phyloP scores from a whole-genome alignment of 2,329 filamentous ascomycete species.

The Akanthomyces muscarius region DNA sequence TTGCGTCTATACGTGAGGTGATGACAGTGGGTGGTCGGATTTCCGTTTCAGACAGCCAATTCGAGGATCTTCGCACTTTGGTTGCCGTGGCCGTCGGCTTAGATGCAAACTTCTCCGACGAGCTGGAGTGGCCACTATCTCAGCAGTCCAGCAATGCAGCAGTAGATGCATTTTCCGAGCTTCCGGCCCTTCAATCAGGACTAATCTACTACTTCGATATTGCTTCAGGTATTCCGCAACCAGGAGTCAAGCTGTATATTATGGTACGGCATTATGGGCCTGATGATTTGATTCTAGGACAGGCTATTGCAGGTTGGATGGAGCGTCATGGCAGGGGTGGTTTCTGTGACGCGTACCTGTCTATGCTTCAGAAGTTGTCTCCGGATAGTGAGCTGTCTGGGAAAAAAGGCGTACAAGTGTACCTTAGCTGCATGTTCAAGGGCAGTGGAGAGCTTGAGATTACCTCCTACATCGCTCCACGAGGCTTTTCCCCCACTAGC shows the following conservation, averaged over 20 bases:
- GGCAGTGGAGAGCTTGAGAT: background rate
- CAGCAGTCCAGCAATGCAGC: background rate
- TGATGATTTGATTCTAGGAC: background rate
- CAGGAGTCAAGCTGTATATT: background rate
- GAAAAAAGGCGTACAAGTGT: background rate
- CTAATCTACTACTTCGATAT: background rate
- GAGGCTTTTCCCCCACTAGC: background rate
- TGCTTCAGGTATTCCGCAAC: background rate
- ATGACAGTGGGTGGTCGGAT: slow-evolving; percentile 13
- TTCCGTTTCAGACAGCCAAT: background rate
- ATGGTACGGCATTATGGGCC: background rate
- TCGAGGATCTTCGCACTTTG: slow-evolving; percentile 27
- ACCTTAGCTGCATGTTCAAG: background rate
- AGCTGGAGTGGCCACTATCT: background rate
- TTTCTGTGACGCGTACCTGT: background rate
- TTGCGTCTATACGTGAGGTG: slow-evolving; percentile 6
- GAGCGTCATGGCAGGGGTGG: background rate
- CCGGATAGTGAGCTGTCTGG: background rate
- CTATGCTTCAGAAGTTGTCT: background rate
- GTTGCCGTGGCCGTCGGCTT: background rate
- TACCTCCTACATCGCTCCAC: background rate
- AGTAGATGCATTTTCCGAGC: background rate
- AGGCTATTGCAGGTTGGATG: background rate
- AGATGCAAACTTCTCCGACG: background rate
- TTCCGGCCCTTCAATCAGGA: background rate